Evolutionary conservation across 139 green algal species (phyloP).

Genomic region (Mesotaenium endlicherianum): DNA sequence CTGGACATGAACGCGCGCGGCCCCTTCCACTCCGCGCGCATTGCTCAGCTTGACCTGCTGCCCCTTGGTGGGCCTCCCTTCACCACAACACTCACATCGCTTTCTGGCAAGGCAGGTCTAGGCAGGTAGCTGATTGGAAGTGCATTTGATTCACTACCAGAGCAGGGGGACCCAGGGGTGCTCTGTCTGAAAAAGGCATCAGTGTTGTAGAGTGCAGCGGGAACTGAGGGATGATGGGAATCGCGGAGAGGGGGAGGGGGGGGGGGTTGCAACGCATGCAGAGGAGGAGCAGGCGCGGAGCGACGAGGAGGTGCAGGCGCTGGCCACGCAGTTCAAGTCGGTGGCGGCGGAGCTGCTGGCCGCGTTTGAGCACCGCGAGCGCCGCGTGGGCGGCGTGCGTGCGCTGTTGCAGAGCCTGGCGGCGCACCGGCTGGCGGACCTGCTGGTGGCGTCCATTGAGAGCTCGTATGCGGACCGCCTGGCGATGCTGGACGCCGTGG

Average conservation of each 20-base stretch:
- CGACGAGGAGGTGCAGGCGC: neutral
- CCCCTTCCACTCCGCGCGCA: constrained; percentile 14
- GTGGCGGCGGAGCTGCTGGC: constrained; percentile 9
- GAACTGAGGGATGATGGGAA: neutral
- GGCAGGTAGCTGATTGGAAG: too few relatives aligned
- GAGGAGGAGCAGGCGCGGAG: neutral
- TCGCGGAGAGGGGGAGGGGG: neutral
- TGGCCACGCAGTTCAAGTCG: constrained; percentile 1
- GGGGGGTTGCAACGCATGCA: neutral
- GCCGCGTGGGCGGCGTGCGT: neutral
- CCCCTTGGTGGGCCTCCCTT: neutral
- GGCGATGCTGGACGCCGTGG: constrained; percentile 36
- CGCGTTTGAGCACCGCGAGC: constrained; percentile 7
- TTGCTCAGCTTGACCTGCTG: neutral
- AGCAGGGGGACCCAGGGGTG: neutral
- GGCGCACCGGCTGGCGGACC: constrained; percentile 23
- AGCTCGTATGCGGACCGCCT: constrained; percentile 21
- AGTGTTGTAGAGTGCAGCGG: neutral
- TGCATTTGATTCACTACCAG: too few relatives aligned
- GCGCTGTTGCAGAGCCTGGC: neutral
- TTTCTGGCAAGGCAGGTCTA: too few relatives aligned
- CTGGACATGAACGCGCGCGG: neutral
- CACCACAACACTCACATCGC: too few relatives aligned
- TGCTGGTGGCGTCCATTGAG: constrained; percentile 30
- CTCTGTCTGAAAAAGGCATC: neutral